phyloP scores from a whole-genome alignment of 2,329 filamentous ascomycete species.

The Aspergillus uvarum region DNA sequence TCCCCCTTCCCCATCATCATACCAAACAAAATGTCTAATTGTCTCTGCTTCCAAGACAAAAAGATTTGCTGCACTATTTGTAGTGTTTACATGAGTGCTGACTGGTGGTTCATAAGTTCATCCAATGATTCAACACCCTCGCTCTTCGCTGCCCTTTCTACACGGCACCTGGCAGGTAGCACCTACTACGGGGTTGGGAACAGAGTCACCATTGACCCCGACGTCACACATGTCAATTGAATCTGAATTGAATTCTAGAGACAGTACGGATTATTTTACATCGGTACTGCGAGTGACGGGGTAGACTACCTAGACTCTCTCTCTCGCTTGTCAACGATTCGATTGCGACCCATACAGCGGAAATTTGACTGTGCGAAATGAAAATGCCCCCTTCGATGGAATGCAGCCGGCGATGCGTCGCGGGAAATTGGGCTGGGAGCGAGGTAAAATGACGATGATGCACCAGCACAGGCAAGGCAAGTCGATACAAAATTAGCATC shows the following conservation, averaged over 20 bases:
- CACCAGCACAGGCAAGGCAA: not conserved
- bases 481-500: conserved; percentile 5
- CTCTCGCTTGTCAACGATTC: not conserved
- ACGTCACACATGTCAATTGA: not conserved
- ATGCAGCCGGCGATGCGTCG: conserved; percentile 3
- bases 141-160: not conserved
- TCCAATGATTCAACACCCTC: not conserved
- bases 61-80: not conserved
- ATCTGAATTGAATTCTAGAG: not conserved
- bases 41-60: not conserved
- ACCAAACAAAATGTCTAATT: not conserved
- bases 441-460: conserved; percentile 4
- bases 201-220: not conserved
- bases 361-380: not conserved
- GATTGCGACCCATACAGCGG: not conserved
- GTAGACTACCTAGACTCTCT: not conserved
- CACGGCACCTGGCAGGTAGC: not conserved
- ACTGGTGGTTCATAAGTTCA: not conserved
- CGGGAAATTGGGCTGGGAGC: not conserved
- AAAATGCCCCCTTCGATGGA: conserved; percentile 1
- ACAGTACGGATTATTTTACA: not conserved
- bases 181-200: not conserved
- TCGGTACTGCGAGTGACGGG: not conserved
- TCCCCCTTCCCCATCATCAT: not conserved
- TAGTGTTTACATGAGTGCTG: too few species aligned